A percentile compares a stretch with the other conserved stretches of the same genome.
Conservation (phyloP, 2,329 filamentous ascomycete genomes). For the Xylariales sp. region DNA sequence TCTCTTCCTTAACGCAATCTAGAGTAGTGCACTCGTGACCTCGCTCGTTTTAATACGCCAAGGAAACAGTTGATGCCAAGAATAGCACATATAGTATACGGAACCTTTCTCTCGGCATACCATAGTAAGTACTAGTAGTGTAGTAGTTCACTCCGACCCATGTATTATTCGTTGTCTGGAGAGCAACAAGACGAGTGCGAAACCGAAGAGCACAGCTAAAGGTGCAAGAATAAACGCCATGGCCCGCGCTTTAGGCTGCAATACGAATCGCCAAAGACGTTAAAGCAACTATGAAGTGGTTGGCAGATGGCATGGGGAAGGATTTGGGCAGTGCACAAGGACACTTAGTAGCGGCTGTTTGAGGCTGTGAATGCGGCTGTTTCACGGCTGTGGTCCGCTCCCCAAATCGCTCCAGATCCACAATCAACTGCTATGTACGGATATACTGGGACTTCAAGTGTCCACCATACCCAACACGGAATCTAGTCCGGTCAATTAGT, state of each 20-base stretch:
- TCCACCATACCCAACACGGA: slow-evolving; percentile 16
- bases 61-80: background rate
- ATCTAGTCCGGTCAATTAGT: background rate
- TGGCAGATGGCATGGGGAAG: background rate
- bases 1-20: background rate
- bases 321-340: slow-evolving; percentile 19
- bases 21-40: background rate
- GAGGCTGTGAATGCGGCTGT: slow-evolving; percentile 32
- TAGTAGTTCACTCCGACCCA: background rate
- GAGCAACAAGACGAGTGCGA: background rate
- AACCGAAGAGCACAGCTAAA: background rate
- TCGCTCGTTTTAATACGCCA: background rate
- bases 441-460: background rate
- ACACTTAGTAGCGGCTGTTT: slow-evolving; percentile 19
- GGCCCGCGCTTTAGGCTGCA: background rate
- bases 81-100: background rate
- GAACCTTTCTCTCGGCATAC: slow-evolving; percentile 5
- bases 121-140: background rate
- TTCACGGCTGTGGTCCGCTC: slow-evolving; percentile 13
- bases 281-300: background rate
- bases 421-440: slow-evolving; percentile 6
- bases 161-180: no score
- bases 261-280: background rate
- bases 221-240: background rate
- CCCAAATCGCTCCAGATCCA: slow-evolving; percentile 11